Evolutionary conservation across 371 early-diverging fungal genomes (phyloP).

Genomic region (Syncephalastrum racemosum): DNA sequence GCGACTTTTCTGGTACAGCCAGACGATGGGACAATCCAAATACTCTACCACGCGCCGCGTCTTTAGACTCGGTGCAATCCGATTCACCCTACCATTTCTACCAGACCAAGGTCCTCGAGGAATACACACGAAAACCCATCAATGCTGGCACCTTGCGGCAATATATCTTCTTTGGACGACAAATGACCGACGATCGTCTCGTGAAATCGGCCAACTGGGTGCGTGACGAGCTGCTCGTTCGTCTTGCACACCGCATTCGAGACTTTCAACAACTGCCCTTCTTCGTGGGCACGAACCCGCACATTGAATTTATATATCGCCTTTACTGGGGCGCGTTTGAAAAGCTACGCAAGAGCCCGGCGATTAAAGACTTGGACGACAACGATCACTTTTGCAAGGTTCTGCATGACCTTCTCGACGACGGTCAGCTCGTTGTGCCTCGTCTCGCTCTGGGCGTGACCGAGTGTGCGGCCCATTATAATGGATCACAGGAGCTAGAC

Average conservation of each 20-base stretch:
- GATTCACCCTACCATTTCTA: constrained; percentile 81
- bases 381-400: constrained; percentile 76
- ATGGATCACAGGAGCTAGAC: constrained; percentile 51
- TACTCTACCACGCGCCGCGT: constrained; percentile 11
- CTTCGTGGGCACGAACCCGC: constrained; percentile 90
- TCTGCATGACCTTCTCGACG: constrained; percentile 68
- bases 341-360: constrained; percentile 62
- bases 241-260: constrained; percentile 89
- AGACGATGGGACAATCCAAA: no score
- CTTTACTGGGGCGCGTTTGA: constrained; percentile 94
- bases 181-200: constrained; percentile 81
- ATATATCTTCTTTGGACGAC: constrained; percentile 91
- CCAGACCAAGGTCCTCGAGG: constrained; percentile 86
- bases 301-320: constrained; percentile 80
- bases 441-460: constrained; percentile 82
- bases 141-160: constrained; percentile 90
- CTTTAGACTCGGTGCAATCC: constrained; percentile 28
- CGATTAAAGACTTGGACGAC: constrained; percentile 69
- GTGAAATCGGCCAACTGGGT: constrained; percentile 87
- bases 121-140: constrained; percentile 74
- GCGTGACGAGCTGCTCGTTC: constrained; percentile 85
- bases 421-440: constrained; percentile 83
- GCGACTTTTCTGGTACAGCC: no score
- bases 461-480: constrained; percentile 66
- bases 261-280: constrained; percentile 91